Percentiles rank a stretch among this genome's conserved stretches.
Evolutionary conservation across 1,284 basidiomycete species (phyloP).

Genomic region (Exobasidium cylindrosporum): DNA sequence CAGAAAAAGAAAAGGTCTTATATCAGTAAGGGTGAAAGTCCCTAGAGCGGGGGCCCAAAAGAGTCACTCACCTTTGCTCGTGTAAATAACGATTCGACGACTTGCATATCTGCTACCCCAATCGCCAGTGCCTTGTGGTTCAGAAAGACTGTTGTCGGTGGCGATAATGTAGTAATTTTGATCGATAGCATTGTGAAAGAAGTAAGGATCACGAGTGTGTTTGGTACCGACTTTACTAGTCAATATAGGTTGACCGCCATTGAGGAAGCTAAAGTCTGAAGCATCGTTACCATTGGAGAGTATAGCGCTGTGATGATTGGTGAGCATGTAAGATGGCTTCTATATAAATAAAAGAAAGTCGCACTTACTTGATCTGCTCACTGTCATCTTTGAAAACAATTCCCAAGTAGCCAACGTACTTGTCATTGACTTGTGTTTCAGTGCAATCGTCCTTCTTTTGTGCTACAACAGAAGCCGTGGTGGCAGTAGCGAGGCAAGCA

Average conservation of each 20-base stretch:
- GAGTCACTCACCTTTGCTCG: background rate
- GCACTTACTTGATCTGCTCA: slow-evolving; percentile 10
- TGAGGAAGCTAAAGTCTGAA: background rate
- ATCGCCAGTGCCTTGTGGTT: background rate
- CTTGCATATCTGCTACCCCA: background rate
- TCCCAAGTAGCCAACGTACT: background rate
- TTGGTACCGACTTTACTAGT: slow-evolving; percentile 1
- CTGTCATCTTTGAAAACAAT: slow-evolving; percentile 8
- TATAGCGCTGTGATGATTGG: background rate
- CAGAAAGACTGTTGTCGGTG: slow-evolving; percentile 5
- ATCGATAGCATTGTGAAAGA: background rate
- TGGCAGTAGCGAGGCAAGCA: background rate
- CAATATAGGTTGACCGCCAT: slow-evolving; percentile 6
- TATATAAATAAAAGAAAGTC: background rate
- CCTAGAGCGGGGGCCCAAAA: background rate
- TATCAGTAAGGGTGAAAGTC: background rate
- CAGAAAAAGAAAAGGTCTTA: background rate
- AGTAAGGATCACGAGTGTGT: slow-evolving; percentile 8
- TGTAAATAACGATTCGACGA: background rate
- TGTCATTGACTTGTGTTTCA: background rate
- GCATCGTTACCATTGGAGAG: slow-evolving; percentile 5
- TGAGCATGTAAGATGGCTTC: background rate
- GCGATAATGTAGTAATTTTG: slow-evolving; percentile 2
- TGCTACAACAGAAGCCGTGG: background rate
- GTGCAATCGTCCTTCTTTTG: background rate